These are phyloP conservation scores for Platanus orientalis DNA, from an alignment of 164 flowering plant species.

Conservation along the genomic window DNA sequence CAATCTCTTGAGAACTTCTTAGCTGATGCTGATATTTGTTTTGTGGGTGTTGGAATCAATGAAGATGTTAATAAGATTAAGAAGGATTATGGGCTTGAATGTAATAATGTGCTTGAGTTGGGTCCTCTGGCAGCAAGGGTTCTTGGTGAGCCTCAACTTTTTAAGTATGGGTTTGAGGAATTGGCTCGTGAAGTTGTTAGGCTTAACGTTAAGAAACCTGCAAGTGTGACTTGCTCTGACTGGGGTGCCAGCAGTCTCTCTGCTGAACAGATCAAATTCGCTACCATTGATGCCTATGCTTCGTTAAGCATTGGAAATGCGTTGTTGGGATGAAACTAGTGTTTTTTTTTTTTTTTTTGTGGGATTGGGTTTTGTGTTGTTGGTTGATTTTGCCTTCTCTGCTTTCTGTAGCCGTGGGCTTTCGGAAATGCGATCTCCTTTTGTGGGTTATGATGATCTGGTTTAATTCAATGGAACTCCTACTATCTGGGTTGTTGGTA, in stretches of 20 bases:
- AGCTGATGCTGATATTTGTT: neutral
- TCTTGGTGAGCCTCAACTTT: neutral
- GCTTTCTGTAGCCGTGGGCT: no score
- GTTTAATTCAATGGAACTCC: no score
- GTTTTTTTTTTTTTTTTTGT: no score
- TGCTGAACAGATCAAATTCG: neutral
- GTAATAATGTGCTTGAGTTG: neutral
- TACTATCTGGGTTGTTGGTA: no score
- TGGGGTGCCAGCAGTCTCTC: neutral
- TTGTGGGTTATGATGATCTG: no score
- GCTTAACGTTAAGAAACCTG: neutral
- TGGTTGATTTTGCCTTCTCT: no score
- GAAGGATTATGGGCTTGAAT: neutral
- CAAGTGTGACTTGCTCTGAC: neutral
- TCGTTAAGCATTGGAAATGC: neutral
- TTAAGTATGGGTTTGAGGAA: neutral
- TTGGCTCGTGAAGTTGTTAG: neutral
- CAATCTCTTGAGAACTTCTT: neutral
- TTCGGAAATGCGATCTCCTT: no score
- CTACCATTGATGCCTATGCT: neutral
- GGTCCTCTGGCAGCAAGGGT: conserved; percentile 1
- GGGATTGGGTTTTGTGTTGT: no score
- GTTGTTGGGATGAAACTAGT: neutral
- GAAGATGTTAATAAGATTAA: neutral
- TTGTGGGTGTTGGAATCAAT: conserved; percentile 6